Evolutionary conservation across 2,329 filamentous ascomycete genomes (phyloP), one percentile per base, ranked within the genome.

Genomic region (Talaromyces islandicus): DNA sequence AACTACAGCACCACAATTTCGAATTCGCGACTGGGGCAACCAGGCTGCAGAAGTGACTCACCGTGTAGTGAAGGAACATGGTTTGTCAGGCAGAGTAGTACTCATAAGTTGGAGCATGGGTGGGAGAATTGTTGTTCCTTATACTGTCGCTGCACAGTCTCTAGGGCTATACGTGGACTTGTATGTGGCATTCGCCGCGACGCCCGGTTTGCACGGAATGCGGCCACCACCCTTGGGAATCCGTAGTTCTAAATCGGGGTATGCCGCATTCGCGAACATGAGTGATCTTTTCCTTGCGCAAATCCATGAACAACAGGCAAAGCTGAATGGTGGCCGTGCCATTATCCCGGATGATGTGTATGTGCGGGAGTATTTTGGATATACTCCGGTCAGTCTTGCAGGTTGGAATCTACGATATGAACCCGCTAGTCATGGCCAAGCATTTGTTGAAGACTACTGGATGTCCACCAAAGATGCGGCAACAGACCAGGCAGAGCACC

Each of bases 21-120:
- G 61, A 17, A 62, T 65, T 14, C 54, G 41, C 2, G 63, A 66
- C 24, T 68, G 65, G 66, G 66, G 65, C 24, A 56, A 52, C 21
- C 66, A 67, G 50, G 62, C 63, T 7, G 64, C 66, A 5, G 52
- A 58, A 29, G 59, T 58, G 2, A 62, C 61, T 10, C 58, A 63
- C 14, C 53, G 24, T 6, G 56, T 64, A 4, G 61, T 67, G 6
- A 56, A 62, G 2, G 24, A 63, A 10, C 41, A 67, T 35, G 27
- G 19, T 2, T 32, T 61, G 3, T 35, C 50, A 3, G 32, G 32
- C 9, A 25, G 54, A 17, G 54, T 64, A 9, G 46, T 64, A 7
- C 53, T 64, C 7, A n/a, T 62, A 6, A 58, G 24, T 29, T 64
- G 63, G 63, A 64, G 63, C 29, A 64, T 65, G 63, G 63, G 27